phyloP scores from a whole-genome alignment of 2,329 filamentous ascomycete genomes.

The Gnomoniopsis sp. region DNA sequence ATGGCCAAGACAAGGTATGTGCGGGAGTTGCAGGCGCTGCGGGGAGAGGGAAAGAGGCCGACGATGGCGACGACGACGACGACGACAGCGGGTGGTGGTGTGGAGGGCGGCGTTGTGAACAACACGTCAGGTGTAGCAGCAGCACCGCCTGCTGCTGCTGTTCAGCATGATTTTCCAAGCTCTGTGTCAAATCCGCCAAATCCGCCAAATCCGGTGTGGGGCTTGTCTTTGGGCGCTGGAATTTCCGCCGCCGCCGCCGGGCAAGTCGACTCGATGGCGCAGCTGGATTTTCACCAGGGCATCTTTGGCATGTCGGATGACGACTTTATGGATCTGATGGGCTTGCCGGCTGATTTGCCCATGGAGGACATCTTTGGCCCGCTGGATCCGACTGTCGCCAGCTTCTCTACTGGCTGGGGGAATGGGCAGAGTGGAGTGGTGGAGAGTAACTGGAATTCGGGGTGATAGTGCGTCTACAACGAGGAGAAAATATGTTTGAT shows the following conservation, averaged over 20 bases:
- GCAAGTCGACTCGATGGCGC: not conserved
- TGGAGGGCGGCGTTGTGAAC: not conserved
- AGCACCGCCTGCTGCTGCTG: not conserved
- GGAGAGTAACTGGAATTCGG: too few relatives aligned
- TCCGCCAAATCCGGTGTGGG: not conserved
- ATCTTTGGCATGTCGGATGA: not conserved
- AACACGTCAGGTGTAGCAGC: not conserved
- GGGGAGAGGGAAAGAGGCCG: accelerated
- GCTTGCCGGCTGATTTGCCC: not conserved
- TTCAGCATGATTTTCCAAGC: not conserved
- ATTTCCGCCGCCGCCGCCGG: too few relatives aligned
- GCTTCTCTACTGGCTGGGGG: too few relatives aligned
- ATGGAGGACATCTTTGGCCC: not conserved
- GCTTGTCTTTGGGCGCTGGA: too few relatives aligned
- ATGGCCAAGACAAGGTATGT: slow-evolving; percentile 18
- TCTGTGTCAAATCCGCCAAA: not conserved
- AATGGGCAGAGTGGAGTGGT: too few relatives aligned
- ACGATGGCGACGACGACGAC: too few relatives aligned
- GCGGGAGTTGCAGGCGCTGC: slow-evolving; percentile 9
- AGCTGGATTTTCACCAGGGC: not conserved
- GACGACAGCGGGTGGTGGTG: too few relatives aligned
- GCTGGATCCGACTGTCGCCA: too few relatives aligned
- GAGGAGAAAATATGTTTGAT: too few relatives aligned
- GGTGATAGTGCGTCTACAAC: too few relatives aligned
- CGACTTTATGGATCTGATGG: not conserved